Evolutionary conservation across 306 rosid species (phyloP).

Genomic region (Pyrus bretschneideri): DNA sequence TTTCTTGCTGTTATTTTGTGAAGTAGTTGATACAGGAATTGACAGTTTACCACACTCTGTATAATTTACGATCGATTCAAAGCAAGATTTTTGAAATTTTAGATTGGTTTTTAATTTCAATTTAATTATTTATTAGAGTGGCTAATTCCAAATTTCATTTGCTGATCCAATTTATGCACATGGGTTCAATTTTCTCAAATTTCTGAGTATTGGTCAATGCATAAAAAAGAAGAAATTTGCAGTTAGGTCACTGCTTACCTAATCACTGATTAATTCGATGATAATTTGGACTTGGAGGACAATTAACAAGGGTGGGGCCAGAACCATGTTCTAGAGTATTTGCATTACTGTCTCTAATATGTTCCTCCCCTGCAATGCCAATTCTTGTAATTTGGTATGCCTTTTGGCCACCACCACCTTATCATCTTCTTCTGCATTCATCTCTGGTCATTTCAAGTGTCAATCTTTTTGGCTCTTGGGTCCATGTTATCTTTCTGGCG

Average conservation of each 20-base stretch:
- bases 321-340: conserved; percentile 17
- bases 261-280: background rate
- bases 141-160: background rate
- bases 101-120: background rate
- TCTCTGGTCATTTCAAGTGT: background rate
- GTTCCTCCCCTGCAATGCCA: conserved; percentile 1
- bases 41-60: background rate
- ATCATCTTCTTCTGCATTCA: background rate
- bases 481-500: background rate
- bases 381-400: background rate
- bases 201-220: background rate
- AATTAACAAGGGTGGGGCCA: background rate
- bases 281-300: background rate
- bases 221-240: background rate
- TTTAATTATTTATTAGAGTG: background rate
- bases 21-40: background rate
- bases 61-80: background rate
- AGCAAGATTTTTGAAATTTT: background rate
- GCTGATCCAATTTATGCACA: background rate
- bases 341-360: background rate
- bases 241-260: background rate
- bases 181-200: background rate
- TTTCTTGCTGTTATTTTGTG: background rate
- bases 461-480: background rate
- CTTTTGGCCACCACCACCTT: background rate